Percentiles rank a stretch among this genome's conserved stretches.
These are phyloP conservation scores for Naganishia kalamii DNA, from an alignment of 768 basidiomycete genomes.

Conservation along the genomic window DNA sequence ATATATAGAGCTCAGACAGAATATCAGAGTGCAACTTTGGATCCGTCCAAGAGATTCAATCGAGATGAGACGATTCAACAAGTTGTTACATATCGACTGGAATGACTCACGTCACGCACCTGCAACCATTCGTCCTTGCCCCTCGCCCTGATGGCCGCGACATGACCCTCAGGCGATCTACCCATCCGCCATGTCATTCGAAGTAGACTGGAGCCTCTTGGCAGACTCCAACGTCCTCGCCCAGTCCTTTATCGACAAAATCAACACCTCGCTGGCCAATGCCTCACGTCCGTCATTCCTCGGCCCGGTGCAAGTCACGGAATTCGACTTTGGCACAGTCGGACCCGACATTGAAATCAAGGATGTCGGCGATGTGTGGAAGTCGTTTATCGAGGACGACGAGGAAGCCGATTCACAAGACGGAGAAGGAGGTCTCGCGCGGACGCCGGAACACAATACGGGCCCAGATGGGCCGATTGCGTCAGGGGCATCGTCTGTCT, in stretches of 20 bases:
- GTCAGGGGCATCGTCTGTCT: background rate
- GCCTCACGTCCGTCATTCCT: conserved; percentile 84
- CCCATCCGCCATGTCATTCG: conserved; percentile 89
- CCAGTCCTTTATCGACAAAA: conserved; percentile 60
- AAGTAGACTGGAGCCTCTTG: conserved; percentile 85
- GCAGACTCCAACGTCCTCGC: conserved; percentile 65
- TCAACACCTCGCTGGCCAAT: conserved; percentile 69
- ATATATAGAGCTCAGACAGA: no score
- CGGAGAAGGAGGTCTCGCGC: conserved; percentile 51
- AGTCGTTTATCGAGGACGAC: conserved; percentile 85
- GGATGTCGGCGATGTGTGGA: conserved; percentile 87
- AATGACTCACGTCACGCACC: no score
- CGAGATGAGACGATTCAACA: no score
- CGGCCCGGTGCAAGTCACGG: conserved; percentile 78
- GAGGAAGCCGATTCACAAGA: conserved; percentile 52
- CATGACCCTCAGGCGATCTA: no score
- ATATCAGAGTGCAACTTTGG: no score
- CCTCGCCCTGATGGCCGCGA: no score
- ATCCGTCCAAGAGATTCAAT: no score
- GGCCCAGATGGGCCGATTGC: conserved; percentile 21
- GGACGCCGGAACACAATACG: conserved; percentile 16
- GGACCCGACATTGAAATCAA: conserved; percentile 81
- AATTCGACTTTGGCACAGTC: conserved; percentile 76
- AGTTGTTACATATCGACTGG: no score
- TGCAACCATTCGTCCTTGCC: no score